Conservation (phyloP, 768 basidiomycete species). For the Scleroderma bovista region DNA sequence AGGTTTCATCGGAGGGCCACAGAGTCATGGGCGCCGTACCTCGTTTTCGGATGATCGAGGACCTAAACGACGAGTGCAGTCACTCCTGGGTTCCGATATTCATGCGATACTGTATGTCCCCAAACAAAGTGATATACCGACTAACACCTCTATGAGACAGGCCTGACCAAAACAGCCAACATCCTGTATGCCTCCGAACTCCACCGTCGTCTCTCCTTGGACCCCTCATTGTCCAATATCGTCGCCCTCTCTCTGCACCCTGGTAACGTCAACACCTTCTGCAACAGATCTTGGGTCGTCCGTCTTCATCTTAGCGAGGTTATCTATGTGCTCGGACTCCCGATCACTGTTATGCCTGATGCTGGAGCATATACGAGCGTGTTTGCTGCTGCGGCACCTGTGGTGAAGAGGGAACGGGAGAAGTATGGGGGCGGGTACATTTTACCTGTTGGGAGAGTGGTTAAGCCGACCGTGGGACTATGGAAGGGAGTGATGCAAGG, state of each 20-base stretch:
- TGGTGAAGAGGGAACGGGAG: slow-evolving; percentile 7
- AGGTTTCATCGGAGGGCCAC: slow-evolving; percentile 33
- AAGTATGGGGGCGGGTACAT: slow-evolving; percentile 7
- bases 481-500: slow-evolving; percentile 1
- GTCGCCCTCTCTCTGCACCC: slow-evolving; percentile 26
- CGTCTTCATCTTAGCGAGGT: slow-evolving; percentile 5
- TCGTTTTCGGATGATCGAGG: slow-evolving; percentile 29
- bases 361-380: slow-evolving; percentile 21
- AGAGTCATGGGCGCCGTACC: slow-evolving; percentile 11
- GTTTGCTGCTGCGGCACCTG: slow-evolving; percentile 20
- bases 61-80: slow-evolving; percentile 34
- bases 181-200: slow-evolving; percentile 46
- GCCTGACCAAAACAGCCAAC: slow-evolving; percentile 45
- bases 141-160: slow-evolving; percentile 23
- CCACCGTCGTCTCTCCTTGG: slow-evolving; percentile 38
- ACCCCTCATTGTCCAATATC: slow-evolving; percentile 20
- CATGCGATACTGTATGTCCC: slow-evolving; percentile 29
- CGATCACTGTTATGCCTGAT: slow-evolving; percentile 12
- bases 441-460: background rate
- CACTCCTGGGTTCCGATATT: slow-evolving; percentile 10
- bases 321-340: slow-evolving; percentile 17
- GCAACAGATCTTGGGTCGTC: slow-evolving; percentile 12
- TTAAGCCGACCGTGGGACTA: background rate
- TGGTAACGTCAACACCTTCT: slow-evolving; percentile 29
- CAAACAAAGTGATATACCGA: too few relatives aligned